These are phyloP conservation scores for Suillus subaureus DNA, from an alignment of 768 basidiomycete genomes.

Conservation along the genomic window DNA sequence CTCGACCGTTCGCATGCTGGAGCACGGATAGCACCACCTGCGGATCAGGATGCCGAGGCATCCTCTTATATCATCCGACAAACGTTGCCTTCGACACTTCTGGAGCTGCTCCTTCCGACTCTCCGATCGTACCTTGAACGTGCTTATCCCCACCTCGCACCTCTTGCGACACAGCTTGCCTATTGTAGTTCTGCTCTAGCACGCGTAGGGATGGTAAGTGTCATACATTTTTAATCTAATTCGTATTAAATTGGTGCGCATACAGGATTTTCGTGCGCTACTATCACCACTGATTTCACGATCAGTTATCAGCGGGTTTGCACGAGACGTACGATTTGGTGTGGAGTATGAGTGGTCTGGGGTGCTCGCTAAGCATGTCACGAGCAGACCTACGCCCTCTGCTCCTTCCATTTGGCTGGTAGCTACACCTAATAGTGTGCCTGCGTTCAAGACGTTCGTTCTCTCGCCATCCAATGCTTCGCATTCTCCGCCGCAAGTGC, in stretches of 20 bases:
- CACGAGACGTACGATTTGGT: slow-evolving; percentile 40
- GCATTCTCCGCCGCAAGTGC: slow-evolving; percentile 70
- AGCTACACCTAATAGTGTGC: slow-evolving; percentile 37
- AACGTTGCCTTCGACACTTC: slow-evolving; percentile 33
- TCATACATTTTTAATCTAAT: not conserved
- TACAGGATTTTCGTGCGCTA: slow-evolving; percentile 65
- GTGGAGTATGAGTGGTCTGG: slow-evolving; percentile 39
- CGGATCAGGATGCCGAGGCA: slow-evolving; percentile 17
- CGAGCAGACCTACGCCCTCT: slow-evolving; percentile 19
- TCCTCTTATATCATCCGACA: slow-evolving; percentile 25
- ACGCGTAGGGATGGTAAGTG: slow-evolving; percentile 75
- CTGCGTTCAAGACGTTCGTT: slow-evolving; percentile 24
- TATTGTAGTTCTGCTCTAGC: slow-evolving; percentile 93
- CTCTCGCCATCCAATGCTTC: slow-evolving; percentile 36
- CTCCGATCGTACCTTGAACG: slow-evolving; percentile 64
- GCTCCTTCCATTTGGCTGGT: slow-evolving; percentile 58
- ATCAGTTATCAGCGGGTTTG: slow-evolving; percentile 62
- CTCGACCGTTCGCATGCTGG: slow-evolving; percentile 57
- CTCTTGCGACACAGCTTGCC: slow-evolving; percentile 89
- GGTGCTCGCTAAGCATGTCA: slow-evolving; percentile 26
- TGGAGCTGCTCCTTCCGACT: slow-evolving; percentile 63
- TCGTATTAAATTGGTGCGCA: slow-evolving; percentile 8
- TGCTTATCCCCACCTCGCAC: slow-evolving; percentile 65
- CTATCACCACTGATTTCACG: slow-evolving; percentile 66
- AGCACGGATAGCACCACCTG: slow-evolving; percentile 21